Evolutionary conservation across 1,284 basidiomycete species (phyloP).

Genomic region (Boletus semigastroideus): DNA sequence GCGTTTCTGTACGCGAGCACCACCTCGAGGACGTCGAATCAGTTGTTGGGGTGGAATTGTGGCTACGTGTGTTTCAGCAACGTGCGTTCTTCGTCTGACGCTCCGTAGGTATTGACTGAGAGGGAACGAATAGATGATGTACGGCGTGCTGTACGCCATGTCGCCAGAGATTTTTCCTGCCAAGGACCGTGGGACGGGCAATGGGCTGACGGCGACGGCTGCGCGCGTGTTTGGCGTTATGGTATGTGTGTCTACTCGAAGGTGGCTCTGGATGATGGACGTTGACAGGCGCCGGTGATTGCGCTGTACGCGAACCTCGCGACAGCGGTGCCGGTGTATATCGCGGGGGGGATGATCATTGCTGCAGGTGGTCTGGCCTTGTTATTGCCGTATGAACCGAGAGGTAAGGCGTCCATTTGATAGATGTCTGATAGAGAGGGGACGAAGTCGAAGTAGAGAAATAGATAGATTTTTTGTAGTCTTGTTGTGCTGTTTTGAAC

Average conservation of each 20-base stretch:
- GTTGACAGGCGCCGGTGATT: constrained; percentile 63
- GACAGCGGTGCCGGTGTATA: constrained; percentile 73
- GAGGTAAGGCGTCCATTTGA: constrained; percentile 62
- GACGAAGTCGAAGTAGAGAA: not conserved
- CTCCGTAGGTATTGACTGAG: no score
- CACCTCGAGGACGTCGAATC: constrained; percentile 59
- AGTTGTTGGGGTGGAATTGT: constrained; percentile 73
- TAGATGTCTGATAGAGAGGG: constrained; percentile 24
- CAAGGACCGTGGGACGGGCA: constrained; percentile 71
- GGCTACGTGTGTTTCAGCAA: constrained; percentile 63
- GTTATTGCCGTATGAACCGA: constrained; percentile 75
- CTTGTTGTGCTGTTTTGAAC: not conserved
- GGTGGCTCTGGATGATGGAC: not conserved
- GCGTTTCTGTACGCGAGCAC: constrained; percentile 69
- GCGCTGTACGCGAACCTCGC: constrained; percentile 66
- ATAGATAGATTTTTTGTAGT: not conserved
- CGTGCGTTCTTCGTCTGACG: constrained; percentile 30
- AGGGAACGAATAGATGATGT: constrained; percentile 50
- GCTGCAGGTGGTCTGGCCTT: constrained; percentile 63
- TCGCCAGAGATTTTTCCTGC: constrained; percentile 72
- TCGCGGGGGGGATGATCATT: constrained; percentile 72
- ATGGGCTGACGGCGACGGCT: constrained; percentile 60
- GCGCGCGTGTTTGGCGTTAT: constrained; percentile 66
- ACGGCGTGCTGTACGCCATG: constrained; percentile 68
- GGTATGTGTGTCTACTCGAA: constrained; percentile 32